phyloP scores from a whole-genome alignment of 371 early-diverging fungal genomes.

The Haplosporangium sp. region DNA sequence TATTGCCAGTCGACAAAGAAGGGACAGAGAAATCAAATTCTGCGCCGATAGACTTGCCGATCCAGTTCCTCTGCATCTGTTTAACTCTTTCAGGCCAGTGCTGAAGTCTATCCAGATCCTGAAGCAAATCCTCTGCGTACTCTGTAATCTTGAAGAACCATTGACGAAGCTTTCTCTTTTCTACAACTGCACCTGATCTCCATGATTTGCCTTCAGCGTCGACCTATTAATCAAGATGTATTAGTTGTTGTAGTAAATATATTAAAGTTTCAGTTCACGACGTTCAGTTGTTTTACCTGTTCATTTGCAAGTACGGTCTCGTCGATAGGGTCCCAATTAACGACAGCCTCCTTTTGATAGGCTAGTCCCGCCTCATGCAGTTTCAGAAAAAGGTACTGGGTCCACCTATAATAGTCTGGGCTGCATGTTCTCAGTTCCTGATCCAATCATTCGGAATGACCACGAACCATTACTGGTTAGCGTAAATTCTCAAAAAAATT shows the following conservation, averaged over 20 bases:
- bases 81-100: slow-evolving; percentile 93
- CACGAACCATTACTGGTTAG: neutral
- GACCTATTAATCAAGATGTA: slow-evolving; percentile 62
- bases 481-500: neutral
- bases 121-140: slow-evolving; percentile 85
- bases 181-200: slow-evolving; percentile 95
- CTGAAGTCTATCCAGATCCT: slow-evolving; percentile 79
- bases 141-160: slow-evolving; percentile 94
- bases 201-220: slow-evolving; percentile 91
- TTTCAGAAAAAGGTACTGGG: slow-evolving; percentile 88
- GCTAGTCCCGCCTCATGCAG: slow-evolving; percentile 83
- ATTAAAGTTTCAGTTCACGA: neutral
- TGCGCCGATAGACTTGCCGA: slow-evolving; percentile 88
- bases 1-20: slow-evolving; percentile 19
- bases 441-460: neutral
- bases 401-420: slow-evolving; percentile 92
- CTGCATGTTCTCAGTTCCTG: slow-evolving; percentile 90
- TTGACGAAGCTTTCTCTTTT: slow-evolving; percentile 85
- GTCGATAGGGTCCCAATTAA: slow-evolving; percentile 98
- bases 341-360: slow-evolving; percentile 89
- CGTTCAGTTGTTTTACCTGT: slow-evolving; percentile 66
- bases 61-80: slow-evolving; percentile 94
- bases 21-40: slow-evolving; percentile 70
- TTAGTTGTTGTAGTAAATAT: neutral
- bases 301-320: slow-evolving; percentile 96